Evolutionary conservation across 2,329 filamentous ascomycete species (phyloP).

Genomic region (Dichotomopilus funicola): DNA sequence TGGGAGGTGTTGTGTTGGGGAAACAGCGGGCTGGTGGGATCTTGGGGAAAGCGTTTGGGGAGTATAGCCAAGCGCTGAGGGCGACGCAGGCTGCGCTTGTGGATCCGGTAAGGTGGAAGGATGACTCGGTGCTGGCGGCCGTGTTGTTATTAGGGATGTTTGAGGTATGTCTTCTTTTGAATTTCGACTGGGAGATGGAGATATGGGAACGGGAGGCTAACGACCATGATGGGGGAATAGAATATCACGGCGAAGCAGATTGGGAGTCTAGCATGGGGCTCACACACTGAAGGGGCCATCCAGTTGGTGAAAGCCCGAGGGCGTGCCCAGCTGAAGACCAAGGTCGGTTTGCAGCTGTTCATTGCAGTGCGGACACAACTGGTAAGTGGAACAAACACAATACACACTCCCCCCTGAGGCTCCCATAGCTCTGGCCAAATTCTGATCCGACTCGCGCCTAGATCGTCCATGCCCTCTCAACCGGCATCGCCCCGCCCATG

Average conservation of each 20-base stretch:
- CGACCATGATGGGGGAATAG: conserved; percentile 15
- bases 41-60: conserved; percentile 38
- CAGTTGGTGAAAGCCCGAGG: conserved; percentile 53
- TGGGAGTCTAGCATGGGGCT: conserved; percentile 53
- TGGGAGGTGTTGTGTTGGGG: conserved; percentile 23
- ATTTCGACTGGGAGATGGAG: background rate
- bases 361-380: conserved; percentile 55
- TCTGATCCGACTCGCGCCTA: conserved; percentile 19
- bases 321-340: conserved; percentile 47
- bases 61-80: conserved; percentile 50
- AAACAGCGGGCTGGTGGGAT: conserved; percentile 19
- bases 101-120: conserved; percentile 41
- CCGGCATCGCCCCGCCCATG: conserved; percentile 46
- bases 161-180: conserved; percentile 37
- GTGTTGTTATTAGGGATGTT: conserved; percentile 56
- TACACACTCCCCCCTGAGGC: background rate
- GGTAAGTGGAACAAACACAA: conserved; percentile 31
- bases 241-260: conserved; percentile 50
- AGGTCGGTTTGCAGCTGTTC: conserved; percentile 49
- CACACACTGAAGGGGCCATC: conserved; percentile 59
- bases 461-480: conserved; percentile 52
- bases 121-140: conserved; percentile 53
- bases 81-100: conserved; percentile 47
- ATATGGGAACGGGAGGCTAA: no score
- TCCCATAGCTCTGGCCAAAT: conserved; percentile 3